Base-by-base conservation (phyloP, 768 basidiomycete genomes). In the Boletellus ananas region DNA sequence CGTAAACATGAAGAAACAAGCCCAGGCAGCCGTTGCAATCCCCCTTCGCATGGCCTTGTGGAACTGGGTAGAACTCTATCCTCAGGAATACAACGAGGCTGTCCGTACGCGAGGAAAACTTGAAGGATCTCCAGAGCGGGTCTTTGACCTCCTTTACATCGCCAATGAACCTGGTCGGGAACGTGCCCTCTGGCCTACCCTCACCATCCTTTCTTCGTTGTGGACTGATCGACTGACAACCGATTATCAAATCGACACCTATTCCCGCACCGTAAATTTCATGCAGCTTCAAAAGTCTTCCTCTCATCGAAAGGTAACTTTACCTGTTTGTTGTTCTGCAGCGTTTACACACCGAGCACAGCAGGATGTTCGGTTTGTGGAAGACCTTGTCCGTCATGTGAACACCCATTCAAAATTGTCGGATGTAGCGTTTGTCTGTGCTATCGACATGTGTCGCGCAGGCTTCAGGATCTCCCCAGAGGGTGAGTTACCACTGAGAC, bases 11-110 rank as follows among this genome's bases (percentile, higher is more conserved):
- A 82, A 80, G 55, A 77, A 74, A 31, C 83, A 88, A 35, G 79
- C 84, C 0, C 90, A 91, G 50, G 67, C 78, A 13, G 83, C 86
- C 1, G 77, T 94, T 42, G 82, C 90, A 0, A 72, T 79, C 23
- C 80, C 86, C 23, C 75, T 95, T 33, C 81, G 90, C 18, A 75
- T 79, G 25, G 90, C 89, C 1, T 73, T 95, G 23, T 94, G 93
- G 92, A 91, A 87, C 55, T 95, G 91, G 91, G 83, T 94, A 29
- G 83, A 87, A 27, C 72, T 80, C 20, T 88, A 85, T 60, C 85
- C 90, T 0, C 70, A 73, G 6, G 90, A 96, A 62, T 95, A 84
- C 64, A 84, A 85, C 46, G 84, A 90, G 7, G 76, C 81, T 5
- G 75, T 92, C 34, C 74, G 78, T 10, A 72, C 75, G 3, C 76